Evolutionary conservation across 352 stramenopile genomes (phyloP).

Genomic region (Nothophytophthora sp.): DNA sequence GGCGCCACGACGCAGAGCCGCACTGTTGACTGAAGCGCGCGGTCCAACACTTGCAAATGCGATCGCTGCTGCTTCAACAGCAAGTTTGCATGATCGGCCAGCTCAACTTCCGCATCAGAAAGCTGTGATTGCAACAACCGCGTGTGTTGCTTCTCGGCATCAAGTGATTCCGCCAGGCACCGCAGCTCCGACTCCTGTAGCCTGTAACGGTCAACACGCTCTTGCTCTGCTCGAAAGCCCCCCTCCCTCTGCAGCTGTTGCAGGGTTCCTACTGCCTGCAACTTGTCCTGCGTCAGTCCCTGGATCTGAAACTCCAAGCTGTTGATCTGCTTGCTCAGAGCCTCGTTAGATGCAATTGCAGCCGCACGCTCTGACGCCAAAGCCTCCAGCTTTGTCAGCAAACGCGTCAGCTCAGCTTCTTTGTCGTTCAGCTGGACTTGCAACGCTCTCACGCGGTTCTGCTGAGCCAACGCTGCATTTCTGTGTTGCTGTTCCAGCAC

Average conservation of each 20-base stretch:
- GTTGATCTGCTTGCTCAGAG: slow-evolving; percentile 2
- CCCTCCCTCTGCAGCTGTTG: slow-evolving; percentile 1
- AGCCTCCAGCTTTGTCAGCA: slow-evolving; percentile 8
- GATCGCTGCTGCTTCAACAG: slow-evolving; percentile 27
- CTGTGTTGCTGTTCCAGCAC: slow-evolving; percentile 5
- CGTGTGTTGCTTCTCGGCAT: slow-evolving; percentile 4
- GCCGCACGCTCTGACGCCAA: background rate
- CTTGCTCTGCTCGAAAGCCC: background rate
- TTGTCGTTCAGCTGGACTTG: slow-evolving; percentile 19
- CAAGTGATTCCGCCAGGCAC: slow-evolving; percentile 5
- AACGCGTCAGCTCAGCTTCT: too few relatives aligned
- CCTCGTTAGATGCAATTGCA: background rate
- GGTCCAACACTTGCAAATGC: slow-evolving; percentile 32
- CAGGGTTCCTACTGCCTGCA: background rate
- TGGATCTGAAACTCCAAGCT: slow-evolving; percentile 1
- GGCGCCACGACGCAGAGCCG: slow-evolving; percentile 80
- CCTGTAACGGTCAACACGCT: background rate
- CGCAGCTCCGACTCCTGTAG: slow-evolving; percentile 1
- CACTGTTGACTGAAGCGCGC: slow-evolving; percentile 46
- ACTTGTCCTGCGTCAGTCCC: slow-evolving; percentile 3
- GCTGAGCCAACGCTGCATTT: background rate
- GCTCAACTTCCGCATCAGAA: slow-evolving; percentile 15
- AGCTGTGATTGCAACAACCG: slow-evolving; percentile 5
- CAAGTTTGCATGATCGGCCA: slow-evolving; percentile 12
- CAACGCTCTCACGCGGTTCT: slow-evolving; percentile 16